Evolutionary conservation across 345 rosid genomes (phyloP), one percentile per base, ranked within the genome.

Genomic region (Citrus medica): DNA sequence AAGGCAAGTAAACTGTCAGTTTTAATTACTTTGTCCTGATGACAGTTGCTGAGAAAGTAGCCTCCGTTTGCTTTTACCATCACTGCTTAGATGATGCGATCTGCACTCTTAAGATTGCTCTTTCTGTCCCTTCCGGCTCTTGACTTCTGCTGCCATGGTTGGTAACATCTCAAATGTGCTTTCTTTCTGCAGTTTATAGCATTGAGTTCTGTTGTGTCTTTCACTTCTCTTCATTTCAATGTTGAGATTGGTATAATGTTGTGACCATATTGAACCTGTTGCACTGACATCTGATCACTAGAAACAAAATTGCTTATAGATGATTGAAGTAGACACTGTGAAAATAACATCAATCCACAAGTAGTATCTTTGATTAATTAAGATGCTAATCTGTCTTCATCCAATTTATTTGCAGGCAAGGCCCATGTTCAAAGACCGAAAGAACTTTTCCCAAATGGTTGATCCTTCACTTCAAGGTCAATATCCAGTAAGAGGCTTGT

Each of bases 341-440:
- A 30, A n/a, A 33, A 46, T 17, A 24, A 59, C 53, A 24, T 14
- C 38, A 42, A 46, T 64, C 8, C 53, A 1, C 21, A 28, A 40
- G 40, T 14, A 37, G 22, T 19, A 17, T 37, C 37, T 28, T 6
- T 25, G 51, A 9, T 16, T 1, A 25, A 59, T 67, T 24, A 1
- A 64, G 77, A 63, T 71, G 60, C 74, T 69, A 9, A 38, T 25
- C 19, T 9, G 0, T 73, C 62, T 48, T 35, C 5, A 38, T 16
- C 24, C 67, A 6, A 46, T 33, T 55, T 58, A 46, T 24, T 53
- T 87, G 74, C 89, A 95, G 98, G 97, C 98, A 25, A 84, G 94
- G 3, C 98, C 98, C 4, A 40, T 92, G 86, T 95, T 95, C 83
- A 92, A 93, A 83, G 94, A 95, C 80, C 82, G 93, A 77, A 93